Evolutionary conservation across 2,329 filamentous ascomycete species (phyloP).

Genomic region (Colletotrichum falcatum): DNA sequence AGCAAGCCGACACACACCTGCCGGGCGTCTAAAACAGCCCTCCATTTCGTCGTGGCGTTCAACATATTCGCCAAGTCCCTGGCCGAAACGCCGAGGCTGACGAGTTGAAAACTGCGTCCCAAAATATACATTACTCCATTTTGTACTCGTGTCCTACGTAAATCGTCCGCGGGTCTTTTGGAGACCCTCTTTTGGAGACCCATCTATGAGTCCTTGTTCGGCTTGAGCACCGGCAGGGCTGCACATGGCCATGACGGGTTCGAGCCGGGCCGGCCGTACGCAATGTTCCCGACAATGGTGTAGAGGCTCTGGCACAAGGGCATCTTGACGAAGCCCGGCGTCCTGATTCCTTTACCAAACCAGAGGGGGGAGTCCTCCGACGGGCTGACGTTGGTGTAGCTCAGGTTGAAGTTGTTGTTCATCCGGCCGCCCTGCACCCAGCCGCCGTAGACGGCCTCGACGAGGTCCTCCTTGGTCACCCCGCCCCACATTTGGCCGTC

Average conservation of each 20-base stretch:
- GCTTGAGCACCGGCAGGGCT: neutral
- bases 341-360: neutral
- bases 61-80: too few species aligned
- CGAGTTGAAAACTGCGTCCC: too few species aligned
- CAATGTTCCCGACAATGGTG: neutral
- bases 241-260: neutral
- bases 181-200: too few species aligned
- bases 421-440: slow-evolving; percentile 3
- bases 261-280: neutral
- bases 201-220: neutral
- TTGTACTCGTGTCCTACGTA: too few species aligned
- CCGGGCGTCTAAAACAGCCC: too few species aligned
- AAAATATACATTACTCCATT: too few species aligned
- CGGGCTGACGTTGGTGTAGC: neutral
- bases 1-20: too few species aligned
- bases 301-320: neutral
- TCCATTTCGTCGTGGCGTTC: too few species aligned
- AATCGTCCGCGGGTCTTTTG: too few species aligned
- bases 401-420: slow-evolving; percentile 16
- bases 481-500: slow-evolving; percentile 10
- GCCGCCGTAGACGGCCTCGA: slow-evolving; percentile 15
- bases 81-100: too few species aligned
- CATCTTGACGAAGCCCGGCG: neutral
- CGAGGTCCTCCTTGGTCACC: slow-evolving; percentile 19
- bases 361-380: neutral